Conservation (phyloP, 495 filamentous ascomycete species). For the Penicillium subrubescens region DNA sequence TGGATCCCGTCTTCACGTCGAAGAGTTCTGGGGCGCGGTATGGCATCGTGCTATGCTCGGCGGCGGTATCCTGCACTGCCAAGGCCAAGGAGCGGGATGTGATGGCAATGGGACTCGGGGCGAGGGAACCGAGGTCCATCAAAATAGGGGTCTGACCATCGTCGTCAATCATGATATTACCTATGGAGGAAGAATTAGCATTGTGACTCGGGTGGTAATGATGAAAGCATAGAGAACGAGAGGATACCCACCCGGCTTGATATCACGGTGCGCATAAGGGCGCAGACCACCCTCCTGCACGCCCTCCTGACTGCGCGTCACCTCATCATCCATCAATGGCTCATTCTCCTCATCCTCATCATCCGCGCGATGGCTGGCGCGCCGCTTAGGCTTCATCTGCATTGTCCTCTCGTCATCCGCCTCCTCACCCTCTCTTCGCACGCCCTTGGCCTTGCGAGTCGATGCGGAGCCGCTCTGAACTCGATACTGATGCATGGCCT, state of each 20-base stretch:
- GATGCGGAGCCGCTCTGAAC: constrained; percentile 58
- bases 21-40: constrained; percentile 98
- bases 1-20: constrained; percentile 91
- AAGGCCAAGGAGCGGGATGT: constrained; percentile 89
- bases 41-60: constrained; percentile 97
- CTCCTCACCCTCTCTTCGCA: constrained; percentile 59
- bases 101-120: constrained; percentile 87
- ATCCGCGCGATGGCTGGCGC: constrained; percentile 41
- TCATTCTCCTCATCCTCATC: constrained; percentile 76
- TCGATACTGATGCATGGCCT: constrained; percentile 86
- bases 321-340: constrained; percentile 83
- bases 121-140: constrained; percentile 97
- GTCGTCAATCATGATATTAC: constrained; percentile 96
- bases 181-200: constrained; percentile 41
- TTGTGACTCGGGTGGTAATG: not conserved
- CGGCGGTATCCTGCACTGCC: constrained; percentile 88
- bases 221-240: not conserved
- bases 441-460: constrained; percentile 61
- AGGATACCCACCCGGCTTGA: constrained; percentile 79
- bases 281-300: constrained; percentile 68
- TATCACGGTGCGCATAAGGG: constrained; percentile 94
- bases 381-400: constrained; percentile 55
- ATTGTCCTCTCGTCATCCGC: constrained; percentile 62
- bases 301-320: constrained; percentile 70
- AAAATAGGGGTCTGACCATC: constrained; percentile 84